A percentile compares a stretch with the other conserved stretches of the same genome.
These are phyloP conservation scores for Skeletonema potamos DNA, from an alignment of 108 stramenopile species.

Conservation along the genomic window DNA sequence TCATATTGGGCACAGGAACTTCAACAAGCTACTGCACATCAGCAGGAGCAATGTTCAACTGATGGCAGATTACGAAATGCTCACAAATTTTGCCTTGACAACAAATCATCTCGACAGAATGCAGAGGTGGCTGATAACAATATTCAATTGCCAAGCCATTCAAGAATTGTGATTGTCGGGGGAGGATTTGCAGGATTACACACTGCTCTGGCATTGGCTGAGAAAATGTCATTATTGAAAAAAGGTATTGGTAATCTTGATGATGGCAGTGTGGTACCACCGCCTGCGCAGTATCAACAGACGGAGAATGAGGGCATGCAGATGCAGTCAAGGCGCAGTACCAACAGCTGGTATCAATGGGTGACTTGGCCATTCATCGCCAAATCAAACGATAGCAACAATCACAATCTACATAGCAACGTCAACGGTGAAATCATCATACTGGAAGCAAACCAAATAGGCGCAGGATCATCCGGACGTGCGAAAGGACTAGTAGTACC, in stretches of 20 bases:
- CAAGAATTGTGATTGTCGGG: constrained; percentile 28
- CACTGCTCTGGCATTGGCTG: constrained; percentile 26
- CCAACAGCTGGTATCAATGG: not conserved
- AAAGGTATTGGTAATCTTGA: not conserved
- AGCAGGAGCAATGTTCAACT: not conserved
- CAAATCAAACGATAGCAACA: not conserved
- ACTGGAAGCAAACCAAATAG: constrained; percentile 20
- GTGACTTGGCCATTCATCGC: not conserved
- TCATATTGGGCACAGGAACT: constrained; percentile 23
- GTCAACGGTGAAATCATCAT: constrained; percentile 4
- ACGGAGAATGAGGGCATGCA: not conserved
- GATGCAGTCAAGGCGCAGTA: not conserved
- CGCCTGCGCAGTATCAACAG: not conserved
- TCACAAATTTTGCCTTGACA: not conserved
- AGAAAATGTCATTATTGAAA: not conserved
- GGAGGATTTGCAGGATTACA: constrained; percentile 40
- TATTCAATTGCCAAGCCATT: not conserved
- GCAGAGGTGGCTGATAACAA: too few species aligned
- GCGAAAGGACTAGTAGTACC: constrained; percentile 33
- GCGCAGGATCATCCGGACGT: constrained; percentile 33
- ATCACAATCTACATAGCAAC: not conserved
- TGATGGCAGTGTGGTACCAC: not conserved
- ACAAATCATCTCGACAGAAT: not conserved
- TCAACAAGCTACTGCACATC: not conserved
- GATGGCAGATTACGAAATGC: constrained; percentile 17